Evolutionary conservation across 176 grass and related monocot genomes (phyloP).

Genomic region (Rhynchospora pubera): DNA sequence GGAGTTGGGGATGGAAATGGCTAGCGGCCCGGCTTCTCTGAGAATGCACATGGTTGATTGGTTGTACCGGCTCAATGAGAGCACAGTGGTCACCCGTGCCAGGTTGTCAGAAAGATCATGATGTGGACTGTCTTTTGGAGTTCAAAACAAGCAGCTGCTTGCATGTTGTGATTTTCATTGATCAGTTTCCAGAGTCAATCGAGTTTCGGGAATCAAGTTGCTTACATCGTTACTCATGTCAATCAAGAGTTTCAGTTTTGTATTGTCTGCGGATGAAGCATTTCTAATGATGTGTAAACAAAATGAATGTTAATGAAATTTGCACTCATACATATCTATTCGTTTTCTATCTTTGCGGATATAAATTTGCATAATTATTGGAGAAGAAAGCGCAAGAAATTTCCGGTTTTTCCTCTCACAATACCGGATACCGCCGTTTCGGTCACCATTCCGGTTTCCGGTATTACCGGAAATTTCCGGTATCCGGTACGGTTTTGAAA

Average conservation of each 20-base stretch:
- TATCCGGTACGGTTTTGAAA: too few relatives aligned
- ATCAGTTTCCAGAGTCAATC: neutral
- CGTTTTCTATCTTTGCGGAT: neutral
- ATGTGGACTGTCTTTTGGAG: neutral
- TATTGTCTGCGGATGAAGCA: neutral
- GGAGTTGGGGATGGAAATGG: constrained; percentile 58
- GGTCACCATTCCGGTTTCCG: too few relatives aligned
- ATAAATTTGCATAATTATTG: neutral
- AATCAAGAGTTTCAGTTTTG: neutral
- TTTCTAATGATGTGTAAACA: neutral
- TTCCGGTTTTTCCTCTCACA: too few relatives aligned
- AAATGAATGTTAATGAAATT: neutral
- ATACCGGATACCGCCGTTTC: too few relatives aligned
- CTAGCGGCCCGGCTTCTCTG: constrained; percentile 65
- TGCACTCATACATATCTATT: neutral
- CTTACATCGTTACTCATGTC: neutral
- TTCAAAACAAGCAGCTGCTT: neutral
- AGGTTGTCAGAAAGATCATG: constrained; percentile 30
- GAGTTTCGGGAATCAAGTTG: neutral
- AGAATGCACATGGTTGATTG: constrained; percentile 77
- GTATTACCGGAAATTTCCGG: too few relatives aligned
- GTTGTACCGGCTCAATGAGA: constrained; percentile 39
- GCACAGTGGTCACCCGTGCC: constrained; percentile 31
- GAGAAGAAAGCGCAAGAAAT: too few relatives aligned
- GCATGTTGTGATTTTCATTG: neutral